These are phyloP conservation scores for Uronychia setigera DNA, from an alignment of 73 alveolate genomes.

Conservation along the genomic window DNA sequence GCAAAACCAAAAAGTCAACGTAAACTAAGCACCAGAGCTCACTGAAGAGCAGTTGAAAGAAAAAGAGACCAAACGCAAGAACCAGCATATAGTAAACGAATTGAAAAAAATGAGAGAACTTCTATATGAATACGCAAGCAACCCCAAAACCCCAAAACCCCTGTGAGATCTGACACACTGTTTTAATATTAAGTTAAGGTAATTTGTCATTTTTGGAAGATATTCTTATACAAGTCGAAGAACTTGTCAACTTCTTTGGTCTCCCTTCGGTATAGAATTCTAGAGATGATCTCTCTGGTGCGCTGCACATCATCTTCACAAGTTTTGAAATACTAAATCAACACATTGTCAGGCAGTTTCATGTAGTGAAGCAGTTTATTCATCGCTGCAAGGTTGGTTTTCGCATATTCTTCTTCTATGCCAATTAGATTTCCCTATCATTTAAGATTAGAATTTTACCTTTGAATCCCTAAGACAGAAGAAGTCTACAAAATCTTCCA, in stretches of 20 bases:
- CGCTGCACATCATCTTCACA: constrained; percentile 40
- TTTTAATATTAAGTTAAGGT: no score
- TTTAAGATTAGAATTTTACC: background rate
- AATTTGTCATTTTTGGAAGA: no score
- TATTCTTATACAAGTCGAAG: constrained; percentile 48
- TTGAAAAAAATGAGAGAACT: constrained; percentile 43
- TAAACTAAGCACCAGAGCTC: background rate
- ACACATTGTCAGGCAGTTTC: constrained; percentile 30
- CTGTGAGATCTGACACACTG: no score
- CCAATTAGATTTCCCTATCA: constrained; percentile 35
- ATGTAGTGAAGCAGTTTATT: constrained; percentile 27
- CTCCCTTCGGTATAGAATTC: constrained; percentile 27
- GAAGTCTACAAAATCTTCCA: constrained; percentile 32
- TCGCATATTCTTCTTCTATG: background rate
- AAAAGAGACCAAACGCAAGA: background rate
- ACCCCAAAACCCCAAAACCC: no score
- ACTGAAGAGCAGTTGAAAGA: background rate
- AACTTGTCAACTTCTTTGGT: constrained; percentile 50
- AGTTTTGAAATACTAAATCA: constrained; percentile 32
- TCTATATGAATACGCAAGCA: constrained; percentile 18
- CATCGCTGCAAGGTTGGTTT: constrained; percentile 22
- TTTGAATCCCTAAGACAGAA: constrained; percentile 37
- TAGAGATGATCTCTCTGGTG: constrained; percentile 41
- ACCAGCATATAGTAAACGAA: constrained; percentile 18
- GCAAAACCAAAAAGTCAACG: background rate